Evolutionary conservation across 805 yeast species (phyloP).

Genomic region (Cyberlindnera americana): DNA sequence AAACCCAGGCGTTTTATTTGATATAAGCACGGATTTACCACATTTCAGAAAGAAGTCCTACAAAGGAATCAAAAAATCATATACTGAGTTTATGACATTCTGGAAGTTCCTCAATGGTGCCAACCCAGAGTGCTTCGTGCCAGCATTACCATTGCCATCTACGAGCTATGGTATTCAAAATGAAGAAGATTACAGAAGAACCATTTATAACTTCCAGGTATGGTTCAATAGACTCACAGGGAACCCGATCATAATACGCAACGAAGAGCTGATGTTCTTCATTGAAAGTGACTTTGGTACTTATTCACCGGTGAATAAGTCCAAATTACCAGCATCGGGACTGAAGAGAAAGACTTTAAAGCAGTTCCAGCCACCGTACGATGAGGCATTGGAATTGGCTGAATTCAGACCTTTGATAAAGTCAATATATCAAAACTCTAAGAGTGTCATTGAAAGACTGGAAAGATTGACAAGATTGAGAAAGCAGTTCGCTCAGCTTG

Average conservation of each 20-base stretch:
- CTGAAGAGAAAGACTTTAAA: constrained; percentile 84
- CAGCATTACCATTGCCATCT: constrained; percentile 72
- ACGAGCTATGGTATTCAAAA: constrained; percentile 83
- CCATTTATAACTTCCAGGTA: constrained; percentile 60
- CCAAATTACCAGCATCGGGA: constrained; percentile 75
- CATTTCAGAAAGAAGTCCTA: constrained; percentile 68
- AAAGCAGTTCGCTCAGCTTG: constrained; percentile 49
- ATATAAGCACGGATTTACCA: constrained; percentile 66
- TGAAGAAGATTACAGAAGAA: constrained; percentile 66
- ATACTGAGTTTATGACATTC: constrained; percentile 69
- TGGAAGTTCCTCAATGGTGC: constrained; percentile 76
- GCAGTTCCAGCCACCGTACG: constrained; percentile 89
- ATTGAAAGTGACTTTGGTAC: constrained; percentile 69
- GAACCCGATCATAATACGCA: constrained; percentile 79
- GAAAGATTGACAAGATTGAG: constrained; percentile 49
- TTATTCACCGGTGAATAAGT: constrained; percentile 47
- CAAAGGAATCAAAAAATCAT: constrained; percentile 76
- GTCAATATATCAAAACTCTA: constrained; percentile 57
- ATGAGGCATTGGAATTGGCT: constrained; percentile 75
- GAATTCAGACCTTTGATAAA: constrained; percentile 86
- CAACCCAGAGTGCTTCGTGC: constrained; percentile 89
- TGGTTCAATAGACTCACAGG: constrained; percentile 78
- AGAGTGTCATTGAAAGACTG: constrained; percentile 49
- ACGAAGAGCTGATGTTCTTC: constrained; percentile 84
- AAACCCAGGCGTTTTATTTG: constrained; percentile 77